Evolutionary conservation across 2,329 filamentous ascomycete species (phyloP), one percentile per base, ranked within the genome.

Genomic region (Aphanocladium album): DNA sequence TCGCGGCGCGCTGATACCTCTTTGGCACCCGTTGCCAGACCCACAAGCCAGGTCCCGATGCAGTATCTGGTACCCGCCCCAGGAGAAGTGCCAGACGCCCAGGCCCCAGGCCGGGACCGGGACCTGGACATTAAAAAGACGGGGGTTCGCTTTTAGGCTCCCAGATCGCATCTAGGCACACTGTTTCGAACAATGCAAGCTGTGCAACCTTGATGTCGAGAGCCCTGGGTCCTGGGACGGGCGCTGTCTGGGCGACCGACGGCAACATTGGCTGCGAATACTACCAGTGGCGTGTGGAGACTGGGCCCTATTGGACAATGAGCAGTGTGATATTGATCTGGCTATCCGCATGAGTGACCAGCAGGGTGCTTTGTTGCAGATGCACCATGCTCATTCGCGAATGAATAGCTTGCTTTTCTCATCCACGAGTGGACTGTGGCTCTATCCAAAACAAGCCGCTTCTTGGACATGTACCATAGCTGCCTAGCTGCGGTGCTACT

Each of bases 121-220:
- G 46, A 45, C 33, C n/a, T 57, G 35, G 11, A 39, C 6, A 21
- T 27, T n/a, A 30, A 49, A 58, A 30, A 37, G 17, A 35, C 27
- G 35, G 56, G 33, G 45, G 49, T 19, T 17, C n/a, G n/a, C 21
- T n/a, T 47, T 43, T 47, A 23, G 55, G 33, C 55, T 57, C 11
- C 55, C 56, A 45, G 46, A 59, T 59, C 37, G 8, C 45, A 43
- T 52, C 56, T 58, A 43, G 47, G 47, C 47, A 52, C 56, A 30
- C 47, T 39, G 9, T 50, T 30, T 49, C 19, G n/a, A n/a, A n/a
- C n/a, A n/a, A n/a, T n/a, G n/a, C n/a, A n/a, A n/a, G 46, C n/a
- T 43, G 56, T 46, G 47, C 56, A 52, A 59, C 56, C 56, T 59
- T 59, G 56, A 59, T 59, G 56, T 59, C 37, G 56, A 59, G 56